A percentile compares a stretch with the other conserved stretches of the same genome.
Conservation (phyloP, 192 early-diverging fungal species). For the Backusella tarrabulga region DNA sequence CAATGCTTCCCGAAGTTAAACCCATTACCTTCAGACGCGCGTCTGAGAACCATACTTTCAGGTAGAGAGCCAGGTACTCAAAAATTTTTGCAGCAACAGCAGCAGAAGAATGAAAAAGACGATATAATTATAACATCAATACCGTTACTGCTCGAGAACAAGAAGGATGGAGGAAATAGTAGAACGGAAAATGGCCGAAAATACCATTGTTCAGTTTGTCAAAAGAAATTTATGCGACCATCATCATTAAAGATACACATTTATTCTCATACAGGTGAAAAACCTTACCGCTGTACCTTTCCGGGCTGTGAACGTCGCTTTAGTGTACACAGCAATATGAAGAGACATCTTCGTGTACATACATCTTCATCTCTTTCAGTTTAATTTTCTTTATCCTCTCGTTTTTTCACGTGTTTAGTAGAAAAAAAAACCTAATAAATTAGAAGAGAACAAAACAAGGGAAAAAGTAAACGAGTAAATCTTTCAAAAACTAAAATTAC, state of each 20-base stretch:
- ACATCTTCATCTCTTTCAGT: not conserved
- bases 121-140: not conserved
- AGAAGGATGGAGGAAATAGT: not conserved
- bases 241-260: slow-evolving; percentile 10
- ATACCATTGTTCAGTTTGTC: slow-evolving; percentile 2
- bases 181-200: not conserved
- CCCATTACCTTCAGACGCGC: not conserved
- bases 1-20: not conserved
- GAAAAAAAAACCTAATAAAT: too few relatives aligned
- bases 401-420: too few relatives aligned
- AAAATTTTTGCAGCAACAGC: not conserved
- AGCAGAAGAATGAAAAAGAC: not conserved
- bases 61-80: too few relatives aligned
- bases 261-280: slow-evolving; percentile 22
- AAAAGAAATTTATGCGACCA: slow-evolving; percentile 16
- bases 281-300: slow-evolving; percentile 7
- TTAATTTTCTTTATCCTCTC: too few relatives aligned
- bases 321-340: slow-evolving; percentile 25
- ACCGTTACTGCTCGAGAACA: not conserved
- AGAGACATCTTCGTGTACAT: slow-evolving; percentile 10
- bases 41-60: not conserved
- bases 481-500: too few relatives aligned
- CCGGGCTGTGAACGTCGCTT: slow-evolving; percentile 12
- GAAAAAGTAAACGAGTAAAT: too few relatives aligned
- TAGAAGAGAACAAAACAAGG: too few relatives aligned